Conservation (phyloP, 2,329 filamentous ascomycete genomes). For the Cladorrhinum sp. region DNA sequence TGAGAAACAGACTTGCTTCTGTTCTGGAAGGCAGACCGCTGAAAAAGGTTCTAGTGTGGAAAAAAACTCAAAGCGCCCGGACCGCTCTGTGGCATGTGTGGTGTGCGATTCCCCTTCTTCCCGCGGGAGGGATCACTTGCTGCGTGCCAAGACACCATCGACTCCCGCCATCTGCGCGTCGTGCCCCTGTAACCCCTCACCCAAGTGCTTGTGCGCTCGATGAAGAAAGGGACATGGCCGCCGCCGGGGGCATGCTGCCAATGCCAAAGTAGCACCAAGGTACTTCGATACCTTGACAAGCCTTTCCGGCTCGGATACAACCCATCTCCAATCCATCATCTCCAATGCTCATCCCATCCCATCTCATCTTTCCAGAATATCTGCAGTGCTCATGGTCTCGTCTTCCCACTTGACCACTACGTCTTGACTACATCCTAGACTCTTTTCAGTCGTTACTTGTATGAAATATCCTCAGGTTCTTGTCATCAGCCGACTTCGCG, state of each 20-base stretch:
- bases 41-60: neutral
- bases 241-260: constrained; percentile 3
- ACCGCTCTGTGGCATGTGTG: constrained; percentile 11
- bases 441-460: constrained; percentile 6
- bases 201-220: constrained; percentile 20
- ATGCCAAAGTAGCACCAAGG: constrained; percentile 14
- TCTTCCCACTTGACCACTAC: neutral
- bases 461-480: constrained; percentile 18
- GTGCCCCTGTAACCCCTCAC: constrained; percentile 15
- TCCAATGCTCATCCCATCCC: neutral
- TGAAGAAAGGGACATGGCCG: constrained; percentile 3
- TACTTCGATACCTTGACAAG: constrained; percentile 9
- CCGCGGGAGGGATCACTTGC: constrained; percentile 1
- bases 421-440: neutral
- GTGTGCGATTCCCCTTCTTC: neutral
- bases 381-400: no score
- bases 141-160: constrained; percentile 14
- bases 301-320: constrained; percentile 21
- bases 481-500: constrained; percentile 21
- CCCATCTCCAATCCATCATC: constrained; percentile 12
- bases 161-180: constrained; percentile 13
- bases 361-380: neutral
- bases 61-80: constrained; percentile 19
- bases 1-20: neutral
- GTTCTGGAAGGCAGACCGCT: neutral